Evolutionary conservation across 2,329 filamentous ascomycete species (phyloP).

Genomic region (Simplicillium sp.): DNA sequence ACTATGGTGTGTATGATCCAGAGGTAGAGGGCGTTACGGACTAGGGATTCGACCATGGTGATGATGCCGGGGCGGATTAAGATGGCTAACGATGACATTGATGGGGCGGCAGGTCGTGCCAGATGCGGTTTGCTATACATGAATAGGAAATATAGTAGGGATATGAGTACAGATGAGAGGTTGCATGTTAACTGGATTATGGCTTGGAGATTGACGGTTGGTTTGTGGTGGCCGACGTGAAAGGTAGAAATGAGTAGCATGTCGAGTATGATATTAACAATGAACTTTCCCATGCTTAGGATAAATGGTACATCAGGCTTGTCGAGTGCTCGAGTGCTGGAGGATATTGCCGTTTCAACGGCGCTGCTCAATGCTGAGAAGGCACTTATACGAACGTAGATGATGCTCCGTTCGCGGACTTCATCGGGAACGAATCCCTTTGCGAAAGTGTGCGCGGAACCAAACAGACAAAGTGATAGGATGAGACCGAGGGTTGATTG

Average conservation of each 20-base stretch:
- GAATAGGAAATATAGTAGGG: constrained; percentile 49
- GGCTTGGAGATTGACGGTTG: constrained; percentile 56
- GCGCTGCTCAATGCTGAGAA: constrained; percentile 54
- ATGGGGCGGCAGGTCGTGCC: constrained; percentile 26
- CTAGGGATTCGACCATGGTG: constrained; percentile 54
- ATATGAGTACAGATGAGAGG: constrained; percentile 41
- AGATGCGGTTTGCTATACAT: not conserved
- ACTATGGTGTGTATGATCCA: constrained; percentile 61
- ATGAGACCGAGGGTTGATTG: constrained; percentile 48
- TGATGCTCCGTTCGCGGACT: constrained; percentile 45
- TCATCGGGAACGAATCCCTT: constrained; percentile 52
- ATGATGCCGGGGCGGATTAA: constrained; percentile 47
- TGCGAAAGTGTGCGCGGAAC: constrained; percentile 44
- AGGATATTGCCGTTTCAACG: constrained; percentile 52
- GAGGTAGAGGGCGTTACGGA: constrained; percentile 61
- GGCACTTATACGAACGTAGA: constrained; percentile 54
- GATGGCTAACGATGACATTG: constrained; percentile 33
- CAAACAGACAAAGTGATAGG: constrained; percentile 50
- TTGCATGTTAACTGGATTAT: constrained; percentile 53
- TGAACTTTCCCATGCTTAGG: constrained; percentile 54
- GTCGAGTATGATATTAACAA: constrained; percentile 58
- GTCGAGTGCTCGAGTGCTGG: constrained; percentile 55
- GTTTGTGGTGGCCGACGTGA: constrained; percentile 42
- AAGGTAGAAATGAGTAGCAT: constrained; percentile 57
- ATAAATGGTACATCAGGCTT: constrained; percentile 59